Conservation (phyloP, 176 grass and related monocot species). For the Oryza longistaminata region DNA sequence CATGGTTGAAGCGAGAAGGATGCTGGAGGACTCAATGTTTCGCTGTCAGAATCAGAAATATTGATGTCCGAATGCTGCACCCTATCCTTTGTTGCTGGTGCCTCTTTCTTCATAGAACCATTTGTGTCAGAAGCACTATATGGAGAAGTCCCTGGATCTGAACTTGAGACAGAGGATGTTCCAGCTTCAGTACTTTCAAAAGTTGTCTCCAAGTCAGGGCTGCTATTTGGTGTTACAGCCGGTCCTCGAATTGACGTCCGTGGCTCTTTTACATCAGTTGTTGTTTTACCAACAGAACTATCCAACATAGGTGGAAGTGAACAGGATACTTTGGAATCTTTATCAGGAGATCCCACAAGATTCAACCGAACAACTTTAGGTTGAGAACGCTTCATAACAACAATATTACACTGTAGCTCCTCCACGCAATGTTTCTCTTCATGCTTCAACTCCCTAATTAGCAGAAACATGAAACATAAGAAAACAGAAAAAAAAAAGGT, state of each 20-base stretch:
- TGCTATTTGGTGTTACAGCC: conserved; percentile 87
- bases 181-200: conserved; percentile 88
- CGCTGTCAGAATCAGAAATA: conserved; percentile 87
- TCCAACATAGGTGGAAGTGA: conserved; percentile 37
- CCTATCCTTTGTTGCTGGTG: conserved; percentile 50
- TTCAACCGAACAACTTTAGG: conserved; percentile 98
- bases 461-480: conserved; percentile 29
- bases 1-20: conserved; percentile 76
- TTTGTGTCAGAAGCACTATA: conserved; percentile 77
- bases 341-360: conserved; percentile 85
- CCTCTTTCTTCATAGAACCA: conserved; percentile 60
- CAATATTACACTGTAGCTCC: conserved; percentile 96
- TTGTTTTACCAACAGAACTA: conserved; percentile 43
- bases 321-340: conserved; percentile 47
- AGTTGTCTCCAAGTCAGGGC: conserved; percentile 75
- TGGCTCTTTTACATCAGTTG: conserved; percentile 51
- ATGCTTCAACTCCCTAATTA: conserved; percentile 87
- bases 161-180: conserved; percentile 93
- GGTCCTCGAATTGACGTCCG: conserved; percentile 70
- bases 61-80: conserved; percentile 53
- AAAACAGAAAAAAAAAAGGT: conserved; percentile 10
- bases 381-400: conserved; percentile 95
- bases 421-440: conserved; percentile 92
- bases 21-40: conserved; percentile 59
- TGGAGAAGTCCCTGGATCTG: conserved; percentile 88